Evolutionary conservation across 495 filamentous ascomycete genomes (phyloP), one percentile per base, ranked within the genome.

Genomic region (Schizothecium vesticola): DNA sequence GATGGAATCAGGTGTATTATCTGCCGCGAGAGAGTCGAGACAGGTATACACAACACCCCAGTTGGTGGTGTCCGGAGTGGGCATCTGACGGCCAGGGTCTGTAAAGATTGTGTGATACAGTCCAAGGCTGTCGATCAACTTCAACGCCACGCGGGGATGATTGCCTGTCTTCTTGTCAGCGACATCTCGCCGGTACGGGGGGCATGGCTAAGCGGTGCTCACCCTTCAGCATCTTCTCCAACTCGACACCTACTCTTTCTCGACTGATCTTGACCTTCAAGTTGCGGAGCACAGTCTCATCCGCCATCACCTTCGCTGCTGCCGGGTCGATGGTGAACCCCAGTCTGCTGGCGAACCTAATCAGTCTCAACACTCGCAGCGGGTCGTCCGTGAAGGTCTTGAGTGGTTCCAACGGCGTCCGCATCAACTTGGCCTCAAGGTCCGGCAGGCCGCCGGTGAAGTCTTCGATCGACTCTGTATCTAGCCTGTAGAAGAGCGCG

Each of bases 351-450:
- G 94, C 92, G 79, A 99, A 98, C 61, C 95, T 85, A 36, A 99
- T 89, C 59, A 97, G 79, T 70, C 95, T 85, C 66, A 99, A 83
- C n/a, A 98, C 89, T 2, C 95, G 86, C 28, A 99, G 80, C 11
- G 95, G 95, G 74, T 99, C 95, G 73, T 99, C 95, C 76, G 87
- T 89, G 80, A 99, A 99, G 0, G 95, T 99, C 73, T 96, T 90
- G 64, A 91, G 87, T 28, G 95, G 94, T 61, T 94, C 90, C 56
- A 98, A 73, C 19, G 95, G 95, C 11, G 96, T 98, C 67, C 90
- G 87, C 69, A 99, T 91, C 36, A 93, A 75, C 66, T 86, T 84
- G 7, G 81, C 80, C 57, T 83, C 70, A 86, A 99, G 87, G 74
- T 98, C 95, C 0, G 84, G 73, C 21, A 96, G 76, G 0, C 95